Evolutionary conservation across 805 yeast species (phyloP), one percentile per base, ranked within the genome.

Genomic region (Metschnikowia picachoensis): DNA sequence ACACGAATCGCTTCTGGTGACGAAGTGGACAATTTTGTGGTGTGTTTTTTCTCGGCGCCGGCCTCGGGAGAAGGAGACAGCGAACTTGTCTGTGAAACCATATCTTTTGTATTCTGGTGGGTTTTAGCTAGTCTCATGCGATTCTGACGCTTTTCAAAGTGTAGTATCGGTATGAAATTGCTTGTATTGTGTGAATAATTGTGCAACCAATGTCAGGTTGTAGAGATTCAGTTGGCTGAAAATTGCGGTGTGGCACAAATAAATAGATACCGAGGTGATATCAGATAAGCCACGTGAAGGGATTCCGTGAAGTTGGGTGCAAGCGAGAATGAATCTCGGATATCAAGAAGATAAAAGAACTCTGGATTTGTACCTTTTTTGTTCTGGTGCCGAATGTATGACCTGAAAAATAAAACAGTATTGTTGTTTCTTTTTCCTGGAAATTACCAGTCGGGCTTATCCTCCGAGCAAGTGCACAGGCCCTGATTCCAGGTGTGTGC

Each of bases 1-100:
- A 94, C 94, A 8, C 89, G 91, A 40, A 88, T 77, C 1, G 95
- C 96, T 49, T 83, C 87, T 0, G 96, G 95, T 6, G 94, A 85
- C 34, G 91, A 83, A 0, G 96, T 88, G 5, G 87, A 80, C 39
- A 85, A 47, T 31, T 54, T 54, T 3, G 49, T 45, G 27, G 41
- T 38, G 41, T 46, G 52, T 41, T 47, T 52, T 15, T 45, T 41
- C 15, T 44, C 50, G n/a, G 31, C 33, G 32, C 29, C 32, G 17
- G 35, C 17, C 38, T 44, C 47, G 13, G 47, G 47, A 17, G 47
- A 44, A n/a, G 47, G 43, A 30, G 43, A 44, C 47, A 44, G 41
- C 12, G 42, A 17, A 31, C 5, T 31, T n/a, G 14, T 28, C 8
- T 37, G 32, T 29, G 44, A 14, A 11, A 35, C 20, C 27, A 33